Evolutionary conservation across 1,284 basidiomycete genomes (phyloP), one percentile per base, ranked within the genome.

Genomic region (Kalmanozyma brasiliensis): DNA sequence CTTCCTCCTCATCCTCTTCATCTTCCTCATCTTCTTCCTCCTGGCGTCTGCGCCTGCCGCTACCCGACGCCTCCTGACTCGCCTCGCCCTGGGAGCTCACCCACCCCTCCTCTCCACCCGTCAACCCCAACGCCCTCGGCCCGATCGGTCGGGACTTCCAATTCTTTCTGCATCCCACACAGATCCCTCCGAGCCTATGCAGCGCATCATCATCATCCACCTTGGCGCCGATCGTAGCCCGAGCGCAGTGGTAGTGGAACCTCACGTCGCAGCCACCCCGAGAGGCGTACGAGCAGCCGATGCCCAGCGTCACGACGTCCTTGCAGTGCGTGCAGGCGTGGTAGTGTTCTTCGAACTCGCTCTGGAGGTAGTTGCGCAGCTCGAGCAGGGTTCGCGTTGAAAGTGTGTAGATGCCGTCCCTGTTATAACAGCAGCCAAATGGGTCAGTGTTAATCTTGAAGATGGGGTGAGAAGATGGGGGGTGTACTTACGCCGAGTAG

Each of bases 351-450:
- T 88, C 85, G 79, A 90, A 94, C 14, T 88, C 89, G 22, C 87
- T 85, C 70, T 88, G 88, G 49, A 94, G 85, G 77, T 93, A 94
- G 1, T 86, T 85, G 16, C 85, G 83, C 9, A 94, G 87, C 76
- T 94, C 92, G 19, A 91, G 82, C 11, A 92, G 76, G 0, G 91
- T 86, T 3, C 93, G 89, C 1, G 88, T 85, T 0, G 91, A 89
- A 1, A 94, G 86, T 2, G 90, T 89, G 75, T 91, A 92, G 14
- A 90, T 87, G 20, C 90, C 90, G 16, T 67, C 40, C 57, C 29
- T 44, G 14, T 26, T 29, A 33, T 2, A 19, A 30, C 14, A 38
- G n/a, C n/a, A n/a, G n/a, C n/a, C n/a, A n/a, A n/a, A n/a, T n/a
- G 20, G 6, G 26, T 29, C 26, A 29, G 26, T 29, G 26, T 29